Percentiles rank a stretch among this genome's conserved stretches.
Conservation (phyloP, 2,329 filamentous ascomycete species). For the Phyllosticta capitalensis region DNA sequence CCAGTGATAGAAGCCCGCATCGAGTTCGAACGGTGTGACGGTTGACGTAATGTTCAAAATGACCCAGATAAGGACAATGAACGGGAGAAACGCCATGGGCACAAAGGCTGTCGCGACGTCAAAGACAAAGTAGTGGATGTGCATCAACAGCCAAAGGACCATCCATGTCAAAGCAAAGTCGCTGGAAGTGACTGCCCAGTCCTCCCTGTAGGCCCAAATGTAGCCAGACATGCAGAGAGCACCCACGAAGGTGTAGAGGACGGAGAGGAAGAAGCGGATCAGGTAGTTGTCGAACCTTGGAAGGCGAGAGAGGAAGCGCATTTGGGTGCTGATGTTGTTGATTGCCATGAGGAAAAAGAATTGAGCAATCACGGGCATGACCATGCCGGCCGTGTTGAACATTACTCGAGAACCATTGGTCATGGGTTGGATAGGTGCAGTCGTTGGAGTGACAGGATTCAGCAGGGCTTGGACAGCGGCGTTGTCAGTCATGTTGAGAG, state of each 20-base stretch:
- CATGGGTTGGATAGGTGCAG: constrained; percentile 33
- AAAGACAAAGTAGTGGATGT: constrained; percentile 33
- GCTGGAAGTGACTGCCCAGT: constrained; percentile 27
- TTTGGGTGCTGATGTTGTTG: constrained; percentile 31
- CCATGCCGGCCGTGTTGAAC: constrained; percentile 38
- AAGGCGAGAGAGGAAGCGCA: constrained; percentile 17
- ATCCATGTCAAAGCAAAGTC: constrained; percentile 35
- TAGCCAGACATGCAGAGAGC: constrained; percentile 29
- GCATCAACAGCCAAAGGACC: constrained; percentile 33
- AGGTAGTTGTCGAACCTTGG: constrained; percentile 18
- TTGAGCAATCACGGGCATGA: constrained; percentile 38
- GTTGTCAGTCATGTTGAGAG: constrained; percentile 20
- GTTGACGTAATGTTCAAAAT: constrained; percentile 32
- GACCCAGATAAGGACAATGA: constrained; percentile 35
- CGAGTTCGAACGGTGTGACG: constrained; percentile 32
- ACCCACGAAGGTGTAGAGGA: constrained; percentile 25
- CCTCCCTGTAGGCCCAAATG: constrained; percentile 34
- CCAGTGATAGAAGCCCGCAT: constrained; percentile 29
- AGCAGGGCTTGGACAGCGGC: constrained; percentile 27
- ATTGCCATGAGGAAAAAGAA: constrained; percentile 40
- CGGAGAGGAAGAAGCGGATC: constrained; percentile 20
- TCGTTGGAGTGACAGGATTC: constrained; percentile 29
- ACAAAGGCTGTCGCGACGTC: constrained; percentile 33
- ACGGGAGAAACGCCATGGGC: constrained; percentile 29
- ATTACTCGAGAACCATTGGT: constrained; percentile 33